Evolutionary conservation across 192 early-diverging fungal species (phyloP).

Genomic region (Lobosporangium transversale): DNA sequence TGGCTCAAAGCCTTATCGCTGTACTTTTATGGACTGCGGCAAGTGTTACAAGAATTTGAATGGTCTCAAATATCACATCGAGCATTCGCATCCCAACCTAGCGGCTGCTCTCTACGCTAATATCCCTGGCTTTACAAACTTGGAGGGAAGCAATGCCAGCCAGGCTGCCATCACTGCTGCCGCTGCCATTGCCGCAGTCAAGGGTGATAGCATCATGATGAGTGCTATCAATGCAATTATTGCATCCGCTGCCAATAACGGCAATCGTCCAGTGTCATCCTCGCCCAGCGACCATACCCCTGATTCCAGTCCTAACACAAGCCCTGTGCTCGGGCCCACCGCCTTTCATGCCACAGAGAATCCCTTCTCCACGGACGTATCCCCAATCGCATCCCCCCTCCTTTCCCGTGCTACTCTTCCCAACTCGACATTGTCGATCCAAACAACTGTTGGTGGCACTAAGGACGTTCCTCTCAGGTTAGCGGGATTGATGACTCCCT

Average conservation of each 20-base stretch:
- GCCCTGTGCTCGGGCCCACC: slow-evolving; percentile 31
- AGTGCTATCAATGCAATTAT: slow-evolving; percentile 48
- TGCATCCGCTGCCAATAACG: slow-evolving; percentile 32
- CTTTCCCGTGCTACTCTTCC: slow-evolving; percentile 23
- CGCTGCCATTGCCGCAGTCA: slow-evolving; percentile 66
- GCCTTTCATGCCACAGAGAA: slow-evolving; percentile 1
- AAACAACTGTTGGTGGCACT: slow-evolving; percentile 19
- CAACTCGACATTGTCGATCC: slow-evolving; percentile 23
- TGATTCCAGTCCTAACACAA: slow-evolving; percentile 46
- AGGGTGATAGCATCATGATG: slow-evolving; percentile 47
- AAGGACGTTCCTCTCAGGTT: slow-evolving; percentile 14
- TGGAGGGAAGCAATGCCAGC: slow-evolving; percentile 58
- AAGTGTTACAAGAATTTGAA: slow-evolving; percentile 98
- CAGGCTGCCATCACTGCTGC: slow-evolving; percentile 69
- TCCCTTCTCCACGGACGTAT: slow-evolving; percentile 27
- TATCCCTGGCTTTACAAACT: slow-evolving; percentile 31
- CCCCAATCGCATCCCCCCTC: slow-evolving; percentile 35
- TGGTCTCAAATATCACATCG: slow-evolving; percentile 94
- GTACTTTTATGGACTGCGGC: slow-evolving; percentile 84
- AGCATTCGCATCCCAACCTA: slow-evolving; percentile 82
- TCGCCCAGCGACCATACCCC: slow-evolving; percentile 26
- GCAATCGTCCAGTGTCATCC: slow-evolving; percentile 1
- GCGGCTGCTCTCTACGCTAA: slow-evolving; percentile 53
- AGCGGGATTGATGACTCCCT: slow-evolving; percentile 35
- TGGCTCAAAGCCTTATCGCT: slow-evolving; percentile 76